phyloP scores from a whole-genome alignment of 441 rosid species.

The Breynia disticha region DNA sequence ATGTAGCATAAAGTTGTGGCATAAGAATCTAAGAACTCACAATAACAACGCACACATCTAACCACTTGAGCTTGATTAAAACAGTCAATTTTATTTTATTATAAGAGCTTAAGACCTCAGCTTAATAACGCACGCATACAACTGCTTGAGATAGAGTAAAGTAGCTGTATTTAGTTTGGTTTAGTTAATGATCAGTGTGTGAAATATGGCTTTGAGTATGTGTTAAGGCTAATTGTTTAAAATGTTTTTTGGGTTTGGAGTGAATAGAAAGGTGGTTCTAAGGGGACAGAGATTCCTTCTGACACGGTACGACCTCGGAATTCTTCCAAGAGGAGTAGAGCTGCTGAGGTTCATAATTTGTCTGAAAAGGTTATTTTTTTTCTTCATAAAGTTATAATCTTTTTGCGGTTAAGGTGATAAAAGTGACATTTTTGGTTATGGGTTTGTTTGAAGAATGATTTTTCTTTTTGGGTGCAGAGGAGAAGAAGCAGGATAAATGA shows the following conservation, averaged over 20 bases:
- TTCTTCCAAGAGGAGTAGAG: conserved; percentile 72
- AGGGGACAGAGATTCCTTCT: conserved; percentile 30
- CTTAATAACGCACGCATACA: too few species aligned
- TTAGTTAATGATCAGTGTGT: background rate
- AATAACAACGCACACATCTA: too few species aligned
- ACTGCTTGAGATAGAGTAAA: too few species aligned
- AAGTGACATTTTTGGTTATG: background rate
- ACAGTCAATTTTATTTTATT: too few species aligned
- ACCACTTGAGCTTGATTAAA: too few species aligned
- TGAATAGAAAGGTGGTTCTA: conserved; percentile 30
- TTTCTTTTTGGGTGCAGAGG: conserved; percentile 34
- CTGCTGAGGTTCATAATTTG: conserved; percentile 77
- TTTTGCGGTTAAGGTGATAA: background rate
- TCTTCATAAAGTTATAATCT: conserved; percentile 12
- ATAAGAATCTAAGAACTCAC: too few species aligned
- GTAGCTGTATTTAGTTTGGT: background rate
- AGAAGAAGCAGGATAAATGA: conserved; percentile 91
- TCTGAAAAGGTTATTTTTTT: conserved; percentile 42
- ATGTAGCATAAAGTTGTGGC: too few species aligned
- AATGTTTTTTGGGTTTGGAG: background rate
- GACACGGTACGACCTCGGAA: conserved; percentile 27
- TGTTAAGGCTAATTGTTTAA: background rate
- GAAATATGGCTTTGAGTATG: background rate
- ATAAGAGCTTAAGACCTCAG: too few species aligned
- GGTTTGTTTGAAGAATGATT: background rate